Evolutionary conservation across 2,329 filamentous ascomycete species (phyloP).

Genomic region (Colletotrichum liriopes): DNA sequence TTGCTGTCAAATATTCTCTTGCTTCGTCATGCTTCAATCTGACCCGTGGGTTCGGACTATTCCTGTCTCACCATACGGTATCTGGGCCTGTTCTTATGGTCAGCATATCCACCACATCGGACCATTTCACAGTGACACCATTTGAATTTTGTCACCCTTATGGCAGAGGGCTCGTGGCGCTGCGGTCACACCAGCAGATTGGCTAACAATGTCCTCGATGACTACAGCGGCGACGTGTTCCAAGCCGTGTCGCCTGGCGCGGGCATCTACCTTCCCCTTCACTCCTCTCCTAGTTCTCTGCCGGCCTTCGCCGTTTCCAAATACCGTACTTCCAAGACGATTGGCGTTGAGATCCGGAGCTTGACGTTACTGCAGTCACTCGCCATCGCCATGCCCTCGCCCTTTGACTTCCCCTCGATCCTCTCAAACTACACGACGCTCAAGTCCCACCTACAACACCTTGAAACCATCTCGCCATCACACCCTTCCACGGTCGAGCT

Average conservation of each 20-base stretch:
- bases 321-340: slow-evolving; percentile 44
- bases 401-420: slow-evolving; percentile 46
- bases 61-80: neutral
- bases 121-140: neutral
- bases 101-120: too few species aligned
- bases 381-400: slow-evolving; percentile 54
- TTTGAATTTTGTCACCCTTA: neutral
- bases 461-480: slow-evolving; percentile 34
- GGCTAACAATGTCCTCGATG: slow-evolving; percentile 7
- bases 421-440: slow-evolving; percentile 47
- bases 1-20: neutral
- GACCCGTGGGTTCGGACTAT: neutral
- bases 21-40: neutral
- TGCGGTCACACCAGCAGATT: neutral
- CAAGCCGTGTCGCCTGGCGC: slow-evolving; percentile 49
- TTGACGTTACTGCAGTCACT: slow-evolving; percentile 58
- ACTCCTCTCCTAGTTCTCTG: slow-evolving; percentile 42
- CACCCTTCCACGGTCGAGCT: slow-evolving; percentile 47
- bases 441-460: slow-evolving; percentile 42
- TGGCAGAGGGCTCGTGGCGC: neutral
- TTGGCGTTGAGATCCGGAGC: slow-evolving; percentile 50
- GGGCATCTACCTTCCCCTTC: slow-evolving; percentile 46
- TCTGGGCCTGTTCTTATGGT: too few species aligned
- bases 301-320: slow-evolving; percentile 50
- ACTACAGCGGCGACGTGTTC: slow-evolving; percentile 46